Evolutionary conservation across 2,329 filamentous ascomycete species (phyloP).

Genomic region (Macrophomina tecta): DNA sequence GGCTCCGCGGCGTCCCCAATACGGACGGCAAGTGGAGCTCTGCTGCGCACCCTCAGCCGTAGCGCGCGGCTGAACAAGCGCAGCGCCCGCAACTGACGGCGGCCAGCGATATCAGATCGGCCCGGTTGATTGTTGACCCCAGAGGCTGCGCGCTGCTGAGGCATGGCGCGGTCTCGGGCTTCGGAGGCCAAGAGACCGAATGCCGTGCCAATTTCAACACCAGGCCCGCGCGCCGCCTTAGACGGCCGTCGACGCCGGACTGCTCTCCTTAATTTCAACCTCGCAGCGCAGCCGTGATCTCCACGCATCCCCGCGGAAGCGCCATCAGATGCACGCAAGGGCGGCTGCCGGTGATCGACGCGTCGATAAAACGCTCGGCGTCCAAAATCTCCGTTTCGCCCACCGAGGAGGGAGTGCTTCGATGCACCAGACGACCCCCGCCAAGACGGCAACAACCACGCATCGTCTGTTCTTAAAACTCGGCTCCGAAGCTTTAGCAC

Average conservation of each 20-base stretch:
- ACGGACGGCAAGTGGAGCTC: conserved; percentile 9
- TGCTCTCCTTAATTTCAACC: conserved; percentile 24
- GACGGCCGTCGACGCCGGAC: neutral
- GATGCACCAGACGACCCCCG: neutral
- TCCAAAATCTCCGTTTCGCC: conserved; percentile 24
- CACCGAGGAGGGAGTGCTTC: too few species aligned
- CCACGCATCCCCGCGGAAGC: conserved; percentile 18
- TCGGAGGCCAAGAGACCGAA: conserved; percentile 9
- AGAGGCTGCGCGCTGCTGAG: neutral
- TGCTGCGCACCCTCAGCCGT: neutral
- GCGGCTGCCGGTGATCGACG: conserved; percentile 18
- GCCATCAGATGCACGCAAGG: conserved; percentile 20
- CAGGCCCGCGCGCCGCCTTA: conserved; percentile 2
- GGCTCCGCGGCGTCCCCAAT: conserved; percentile 5
- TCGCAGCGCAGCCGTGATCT: conserved; percentile 5
- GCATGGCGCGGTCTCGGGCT: conserved; percentile 7
- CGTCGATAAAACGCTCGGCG: conserved; percentile 14
- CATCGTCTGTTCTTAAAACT: conserved; percentile 5
- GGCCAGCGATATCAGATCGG: conserved; percentile 14
- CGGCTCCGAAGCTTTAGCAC: conserved; percentile 22
- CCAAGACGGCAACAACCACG: conserved; percentile 22
- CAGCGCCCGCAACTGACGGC: conserved; percentile 19
- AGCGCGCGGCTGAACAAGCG: conserved; percentile 18
- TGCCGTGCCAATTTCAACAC: conserved; percentile 19
- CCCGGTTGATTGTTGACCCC: conserved; percentile 22